Evolutionary conservation across 208 protist genomes (phyloP), one percentile per base, ranked within the genome.

Genomic region (Leptomonas pyrrhocoris): DNA sequence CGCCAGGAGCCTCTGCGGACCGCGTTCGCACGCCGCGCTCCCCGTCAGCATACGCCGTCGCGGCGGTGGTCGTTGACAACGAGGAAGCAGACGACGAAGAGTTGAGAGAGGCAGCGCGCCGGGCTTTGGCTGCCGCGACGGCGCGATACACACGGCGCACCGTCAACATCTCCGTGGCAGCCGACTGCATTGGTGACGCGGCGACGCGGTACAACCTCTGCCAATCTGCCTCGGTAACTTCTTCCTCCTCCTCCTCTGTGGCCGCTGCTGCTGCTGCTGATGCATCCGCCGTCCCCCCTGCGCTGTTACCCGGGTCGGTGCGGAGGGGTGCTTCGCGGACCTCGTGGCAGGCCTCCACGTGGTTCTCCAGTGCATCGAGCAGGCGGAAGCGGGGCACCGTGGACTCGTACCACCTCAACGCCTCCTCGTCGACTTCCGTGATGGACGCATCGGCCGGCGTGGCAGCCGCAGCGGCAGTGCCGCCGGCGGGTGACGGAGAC

Each of bases 351-450:
- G 58, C 38, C 19, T 84, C 81, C n/a, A 94, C 49, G 72, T 94
- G 89, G 53, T 89, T 80, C 34, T 87, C 63, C 56, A 94, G 55
- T 2, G 81, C 74, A 50, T 90, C 84, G 38, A 94, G 69, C 2
- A 94, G 36, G 6, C 89, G 75, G 63, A 86, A 93, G 5, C 79
- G 80, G 2, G 53, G 74, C 2, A 65, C 61, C 15, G 30, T 50
- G 1, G 46, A 21, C n/a, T 27, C 70, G 21, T 78, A 73, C 63
- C 57, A 66, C 49, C 9, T 51, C 57, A 36, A 61, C 38, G 72
- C 72, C 55, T 57, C 62, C 40, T 43, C 72, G 50, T 77, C 65
- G 15, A n/a, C 54, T 19, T 19, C 18, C 46, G 64, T 31, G 27
- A n/a, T 13, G 2, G 21, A 74, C 23, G 59, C 36, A 0, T 42